A percentile compares a stretch with the other conserved stretches of the same genome.
phyloP scores from a whole-genome alignment of 306 rosid species.

The Glycine tomentella region DNA sequence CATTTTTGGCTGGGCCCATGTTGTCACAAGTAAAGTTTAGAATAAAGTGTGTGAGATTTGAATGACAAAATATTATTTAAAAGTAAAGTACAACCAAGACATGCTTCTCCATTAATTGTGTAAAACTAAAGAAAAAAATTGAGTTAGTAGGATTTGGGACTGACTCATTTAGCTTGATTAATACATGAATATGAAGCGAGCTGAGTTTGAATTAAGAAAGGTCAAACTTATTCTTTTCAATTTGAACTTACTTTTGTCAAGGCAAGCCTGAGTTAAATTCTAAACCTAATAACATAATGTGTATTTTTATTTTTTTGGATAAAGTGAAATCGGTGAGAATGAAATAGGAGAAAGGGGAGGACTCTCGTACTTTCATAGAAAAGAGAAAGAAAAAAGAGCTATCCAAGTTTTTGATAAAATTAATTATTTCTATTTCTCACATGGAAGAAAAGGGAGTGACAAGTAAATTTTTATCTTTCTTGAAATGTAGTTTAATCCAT shows the following conservation, averaged over 20 bases:
- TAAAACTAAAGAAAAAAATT: background rate
- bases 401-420: no score
- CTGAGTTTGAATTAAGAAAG: background rate
- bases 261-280: no score
- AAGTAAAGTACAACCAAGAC: background rate
- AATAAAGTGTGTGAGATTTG: constrained; percentile 5
- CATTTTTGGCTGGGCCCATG: background rate
- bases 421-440: no score
- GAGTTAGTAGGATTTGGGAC: background rate
- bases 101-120: background rate
- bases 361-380: no score
- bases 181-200: background rate
- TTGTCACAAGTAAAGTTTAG: background rate
- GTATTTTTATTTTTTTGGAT: no score
- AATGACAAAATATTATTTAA: background rate
- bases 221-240: no score
- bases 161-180: background rate
- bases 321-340: no score
- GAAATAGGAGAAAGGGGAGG: no score
- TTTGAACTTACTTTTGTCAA: no score
- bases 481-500: background rate
- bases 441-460: no score
- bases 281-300: no score
- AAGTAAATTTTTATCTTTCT: background rate
- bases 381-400: no score